phyloP scores from a whole-genome alignment of 768 basidiomycete genomes.

The Coprinopsis cinerea region DNA sequence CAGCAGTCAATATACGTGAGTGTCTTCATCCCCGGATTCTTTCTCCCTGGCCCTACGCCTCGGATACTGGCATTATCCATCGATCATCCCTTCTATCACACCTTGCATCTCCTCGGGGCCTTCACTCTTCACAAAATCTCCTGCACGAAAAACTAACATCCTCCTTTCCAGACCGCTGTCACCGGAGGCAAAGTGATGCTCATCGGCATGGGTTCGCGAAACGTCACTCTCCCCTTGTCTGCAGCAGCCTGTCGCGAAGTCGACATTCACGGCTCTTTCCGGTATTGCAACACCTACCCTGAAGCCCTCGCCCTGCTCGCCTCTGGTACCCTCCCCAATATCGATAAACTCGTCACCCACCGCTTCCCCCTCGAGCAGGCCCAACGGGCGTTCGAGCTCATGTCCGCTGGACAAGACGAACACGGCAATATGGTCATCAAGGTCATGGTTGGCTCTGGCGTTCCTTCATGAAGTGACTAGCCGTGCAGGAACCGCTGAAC shows the following conservation, averaged over 20 bases:
- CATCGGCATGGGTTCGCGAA: constrained; percentile 92
- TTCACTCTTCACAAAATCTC: background rate
- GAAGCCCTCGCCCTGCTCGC: constrained; percentile 75
- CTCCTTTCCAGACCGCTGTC: constrained; percentile 55
- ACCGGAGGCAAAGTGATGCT: constrained; percentile 89
- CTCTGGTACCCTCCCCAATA: constrained; percentile 56
- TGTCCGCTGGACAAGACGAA: constrained; percentile 73
- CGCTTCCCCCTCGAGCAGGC: constrained; percentile 62
- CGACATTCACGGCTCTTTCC: constrained; percentile 88
- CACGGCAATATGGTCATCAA: constrained; percentile 82
- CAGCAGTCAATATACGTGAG: constrained; percentile 88
- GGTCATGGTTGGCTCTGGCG: constrained; percentile 59
- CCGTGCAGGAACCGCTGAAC: too few relatives aligned
- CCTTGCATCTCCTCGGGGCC: constrained; percentile 11
- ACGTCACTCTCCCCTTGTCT: constrained; percentile 76
- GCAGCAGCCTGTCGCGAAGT: constrained; percentile 83
- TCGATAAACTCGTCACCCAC: constrained; percentile 77
- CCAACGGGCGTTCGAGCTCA: constrained; percentile 73
- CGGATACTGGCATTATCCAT: background rate
- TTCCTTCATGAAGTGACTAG: background rate
- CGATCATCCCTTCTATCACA: background rate
- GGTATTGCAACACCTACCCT: constrained; percentile 87
- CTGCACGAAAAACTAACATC: constrained; percentile 3
- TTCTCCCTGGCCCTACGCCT: constrained; percentile 11
- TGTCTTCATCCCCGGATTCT: constrained; percentile 15